A percentile compares a stretch with the other conserved stretches of the same genome.
These are phyloP conservation scores for Amesomyces nigricolor DNA, from an alignment of 2,329 filamentous ascomycete genomes.

Conservation along the genomic window DNA sequence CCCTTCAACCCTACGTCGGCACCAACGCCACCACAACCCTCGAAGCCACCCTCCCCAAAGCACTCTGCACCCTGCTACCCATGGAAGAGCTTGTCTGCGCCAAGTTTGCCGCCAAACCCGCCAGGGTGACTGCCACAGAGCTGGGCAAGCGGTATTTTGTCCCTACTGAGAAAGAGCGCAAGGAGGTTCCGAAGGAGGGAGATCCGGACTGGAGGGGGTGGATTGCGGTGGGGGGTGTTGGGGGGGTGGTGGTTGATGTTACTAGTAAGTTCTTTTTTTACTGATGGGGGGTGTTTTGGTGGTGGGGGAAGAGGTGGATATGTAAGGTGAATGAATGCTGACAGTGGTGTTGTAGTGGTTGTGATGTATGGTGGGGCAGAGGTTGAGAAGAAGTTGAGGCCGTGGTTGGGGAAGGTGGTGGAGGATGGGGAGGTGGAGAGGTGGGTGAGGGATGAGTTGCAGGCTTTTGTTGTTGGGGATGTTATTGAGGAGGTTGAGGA, in stretches of 20 bases:
- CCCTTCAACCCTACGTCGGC: background rate
- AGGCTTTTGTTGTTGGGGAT: constrained; percentile 3
- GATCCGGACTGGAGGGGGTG: constrained; percentile 2
- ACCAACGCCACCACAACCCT: background rate
- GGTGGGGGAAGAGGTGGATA: too few species aligned
- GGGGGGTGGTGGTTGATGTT: constrained; percentile 6
- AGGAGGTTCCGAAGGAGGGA: background rate
- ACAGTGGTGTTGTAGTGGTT: background rate
- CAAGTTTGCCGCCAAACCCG: background rate
- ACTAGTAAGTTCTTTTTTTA: constrained; percentile 5
- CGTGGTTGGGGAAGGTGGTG: constrained; percentile 1
- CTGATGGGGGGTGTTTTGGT: too few species aligned
- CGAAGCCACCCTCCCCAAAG: background rate
- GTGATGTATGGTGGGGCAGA: background rate
- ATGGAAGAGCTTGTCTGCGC: constrained; percentile 1
- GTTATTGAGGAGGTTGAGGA: background rate
- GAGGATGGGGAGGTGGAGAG: background rate
- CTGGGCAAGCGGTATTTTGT: background rate
- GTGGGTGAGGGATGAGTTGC: background rate
- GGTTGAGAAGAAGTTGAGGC: background rate
- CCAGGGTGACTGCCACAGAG: background rate
- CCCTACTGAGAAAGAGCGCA: background rate
- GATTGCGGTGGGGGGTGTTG: too few species aligned
- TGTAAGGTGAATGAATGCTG: too few species aligned
- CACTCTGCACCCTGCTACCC: background rate